These are phyloP conservation scores for Solanum pennellii DNA, from an alignment of 257 asterid species.

Conservation along the genomic window DNA sequence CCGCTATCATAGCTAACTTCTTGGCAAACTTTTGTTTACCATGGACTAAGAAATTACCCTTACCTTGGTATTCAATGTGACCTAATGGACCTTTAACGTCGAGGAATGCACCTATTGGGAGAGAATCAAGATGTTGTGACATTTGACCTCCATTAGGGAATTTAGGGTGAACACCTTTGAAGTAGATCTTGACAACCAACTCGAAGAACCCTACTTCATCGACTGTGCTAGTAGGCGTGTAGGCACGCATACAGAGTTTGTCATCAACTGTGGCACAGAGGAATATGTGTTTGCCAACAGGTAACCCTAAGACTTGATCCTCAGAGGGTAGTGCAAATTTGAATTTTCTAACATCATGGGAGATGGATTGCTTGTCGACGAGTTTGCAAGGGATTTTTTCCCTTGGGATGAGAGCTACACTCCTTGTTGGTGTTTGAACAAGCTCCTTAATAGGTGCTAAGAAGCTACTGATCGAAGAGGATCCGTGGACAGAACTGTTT, in stretches of 20 bases:
- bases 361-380: slow-evolving; percentile 33
- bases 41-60: slow-evolving; percentile 45
- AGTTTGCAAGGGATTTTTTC: slow-evolving; percentile 68
- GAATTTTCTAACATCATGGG: slow-evolving; percentile 64
- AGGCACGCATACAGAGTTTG: slow-evolving; percentile 89
- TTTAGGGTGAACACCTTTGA: slow-evolving; percentile 55
- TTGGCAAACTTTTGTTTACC: slow-evolving; percentile 57
- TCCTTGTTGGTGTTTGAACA: slow-evolving; percentile 3
- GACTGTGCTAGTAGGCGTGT: slow-evolving; percentile 69
- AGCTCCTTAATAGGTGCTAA: slow-evolving; percentile 49
- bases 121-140: slow-evolving; percentile 62
- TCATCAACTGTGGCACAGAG: slow-evolving; percentile 52
- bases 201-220: slow-evolving; percentile 66
- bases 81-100: slow-evolving; percentile 86
- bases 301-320: slow-evolving; percentile 60
- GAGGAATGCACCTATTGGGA: slow-evolving; percentile 39
- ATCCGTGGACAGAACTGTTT: slow-evolving; percentile 59
- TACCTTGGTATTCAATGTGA: slow-evolving; percentile 74
- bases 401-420: slow-evolving; percentile 50
- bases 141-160: slow-evolving; percentile 85
- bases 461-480: slow-evolving; percentile 11
- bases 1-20: slow-evolving; percentile 79
- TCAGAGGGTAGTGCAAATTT: slow-evolving; percentile 58
- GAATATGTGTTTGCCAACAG: slow-evolving; percentile 80
- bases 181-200: slow-evolving; percentile 65